Conservation (phyloP, 345 rosid genomes). For the Camelina neglecta region DNA sequence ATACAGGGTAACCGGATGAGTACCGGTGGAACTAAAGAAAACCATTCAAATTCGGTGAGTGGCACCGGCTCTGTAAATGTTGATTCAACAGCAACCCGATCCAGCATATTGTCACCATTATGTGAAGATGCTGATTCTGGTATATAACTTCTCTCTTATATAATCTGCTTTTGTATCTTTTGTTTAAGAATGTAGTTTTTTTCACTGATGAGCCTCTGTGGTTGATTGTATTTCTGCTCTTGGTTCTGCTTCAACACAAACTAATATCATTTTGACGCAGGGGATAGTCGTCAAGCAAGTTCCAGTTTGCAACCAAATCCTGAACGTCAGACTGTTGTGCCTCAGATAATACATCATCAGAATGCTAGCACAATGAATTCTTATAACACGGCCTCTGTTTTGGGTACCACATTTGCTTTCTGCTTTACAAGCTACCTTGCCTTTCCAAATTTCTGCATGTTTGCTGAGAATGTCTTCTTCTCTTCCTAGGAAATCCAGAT, state of each 20-base stretch:
- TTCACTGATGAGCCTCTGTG: constrained; percentile 15
- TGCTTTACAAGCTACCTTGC: constrained; percentile 21
- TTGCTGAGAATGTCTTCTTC: constrained; percentile 36
- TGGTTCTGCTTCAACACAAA: constrained; percentile 27
- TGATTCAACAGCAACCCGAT: constrained; percentile 74
- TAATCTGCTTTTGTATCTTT: constrained; percentile 14
- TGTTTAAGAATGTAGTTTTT: constrained; percentile 11
- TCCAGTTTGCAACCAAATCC: constrained; percentile 45
- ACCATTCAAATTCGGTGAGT: constrained; percentile 50
- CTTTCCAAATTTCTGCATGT: constrained; percentile 17
- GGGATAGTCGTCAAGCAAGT: constrained; percentile 65
- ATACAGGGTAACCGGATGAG: constrained; percentile 70
- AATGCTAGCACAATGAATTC: constrained; percentile 48
- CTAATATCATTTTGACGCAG: constrained; percentile 51
- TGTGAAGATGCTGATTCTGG: constrained; percentile 97
- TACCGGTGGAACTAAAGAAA: constrained; percentile 55
- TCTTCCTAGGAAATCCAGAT: constrained; percentile 49
- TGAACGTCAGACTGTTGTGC: constrained; percentile 47
- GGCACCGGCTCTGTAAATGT: constrained; percentile 61
- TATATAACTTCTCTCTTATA: constrained; percentile 34
- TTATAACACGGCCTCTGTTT: constrained; percentile 41
- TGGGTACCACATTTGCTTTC: constrained; percentile 49
- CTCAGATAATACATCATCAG: constrained; percentile 43
- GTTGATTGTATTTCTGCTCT: constrained; percentile 10
- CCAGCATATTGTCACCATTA: constrained; percentile 65